A percentile compares a stretch with the other conserved stretches of the same genome.
phyloP scores from a whole-genome alignment of 306 rosid species.

The peach (Prunus persica) region Prunus_persica_NCBIv2 NC_034016.1:21289001-21289500 shows the following conservation, averaged over 20 bases:
- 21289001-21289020: not conserved
- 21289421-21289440: not conserved
- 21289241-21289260: not conserved
- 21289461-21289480: not conserved
- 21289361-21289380: constrained; percentile 62
- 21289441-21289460: not conserved
- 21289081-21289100: not conserved
- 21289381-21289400: constrained; percentile 3
- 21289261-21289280: constrained; percentile 15
- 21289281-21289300: constrained; percentile 98
- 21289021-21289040: not conserved
- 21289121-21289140: constrained; percentile 12
- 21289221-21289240: not conserved
- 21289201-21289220: not conserved
- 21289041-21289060: not conserved
- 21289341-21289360: constrained; percentile 98
- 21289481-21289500: not conserved
- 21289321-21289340: constrained; percentile 79
- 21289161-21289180: constrained; percentile 4
- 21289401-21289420: not conserved
- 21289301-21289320: constrained; percentile 86
- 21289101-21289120: constrained; percentile 1
- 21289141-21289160: constrained; percentile 3
- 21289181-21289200: not conserved
- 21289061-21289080: not conserved